phyloP scores from a whole-genome alignment of 1,284 basidiomycete species.

The Peniophora sp. region DNA sequence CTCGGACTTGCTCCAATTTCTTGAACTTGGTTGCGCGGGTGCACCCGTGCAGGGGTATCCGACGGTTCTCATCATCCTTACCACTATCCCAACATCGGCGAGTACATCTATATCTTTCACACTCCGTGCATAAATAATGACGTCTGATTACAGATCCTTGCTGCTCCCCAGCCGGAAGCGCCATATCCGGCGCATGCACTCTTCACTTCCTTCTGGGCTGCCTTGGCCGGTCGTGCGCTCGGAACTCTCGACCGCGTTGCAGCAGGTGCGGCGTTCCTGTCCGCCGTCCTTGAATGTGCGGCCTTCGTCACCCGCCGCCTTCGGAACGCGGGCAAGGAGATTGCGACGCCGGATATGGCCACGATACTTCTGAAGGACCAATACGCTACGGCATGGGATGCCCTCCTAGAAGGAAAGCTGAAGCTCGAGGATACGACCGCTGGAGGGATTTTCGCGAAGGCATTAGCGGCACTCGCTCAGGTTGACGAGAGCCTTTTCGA shows the following conservation, averaged over 20 bases:
- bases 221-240: constrained; percentile 59
- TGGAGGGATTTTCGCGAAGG: constrained; percentile 35
- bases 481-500: constrained; percentile 32
- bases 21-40: constrained; percentile 68
- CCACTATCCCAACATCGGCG: constrained; percentile 65
- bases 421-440: constrained; percentile 39
- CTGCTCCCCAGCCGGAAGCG: constrained; percentile 16
- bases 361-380: constrained; percentile 35
- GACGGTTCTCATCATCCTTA: constrained; percentile 67
- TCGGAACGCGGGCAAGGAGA: constrained; percentile 9
- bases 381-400: constrained; percentile 40
- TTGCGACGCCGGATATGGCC: constrained; percentile 11
- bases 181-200: constrained; percentile 21
- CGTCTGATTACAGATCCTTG: constrained; percentile 10
- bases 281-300: constrained; percentile 63
- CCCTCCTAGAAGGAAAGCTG: constrained; percentile 31
- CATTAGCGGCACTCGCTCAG: constrained; percentile 31
- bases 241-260: constrained; percentile 41
- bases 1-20: constrained; percentile 65
- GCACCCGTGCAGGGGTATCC: constrained; percentile 75
- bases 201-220: constrained; percentile 72
- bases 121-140: constrained; percentile 4
- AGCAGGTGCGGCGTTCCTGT: constrained; percentile 55
- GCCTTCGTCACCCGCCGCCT: constrained; percentile 46
- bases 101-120: constrained; percentile 18